These are phyloP conservation scores for Rhizopogon salebrosus DNA, from an alignment of 768 basidiomycete genomes.

Conservation along the genomic window DNA sequence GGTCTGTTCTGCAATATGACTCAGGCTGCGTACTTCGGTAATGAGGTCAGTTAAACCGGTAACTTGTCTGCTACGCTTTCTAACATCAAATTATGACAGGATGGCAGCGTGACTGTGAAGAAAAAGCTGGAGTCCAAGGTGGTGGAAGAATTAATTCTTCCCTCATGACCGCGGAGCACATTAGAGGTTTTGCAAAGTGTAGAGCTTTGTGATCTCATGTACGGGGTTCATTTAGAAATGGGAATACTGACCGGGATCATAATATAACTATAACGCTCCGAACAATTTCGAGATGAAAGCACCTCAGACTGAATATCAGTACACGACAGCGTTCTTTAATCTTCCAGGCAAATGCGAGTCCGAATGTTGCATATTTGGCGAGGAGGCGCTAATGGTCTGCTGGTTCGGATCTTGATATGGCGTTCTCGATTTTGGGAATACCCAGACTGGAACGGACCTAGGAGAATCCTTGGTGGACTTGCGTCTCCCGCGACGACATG, in stretches of 20 bases:
- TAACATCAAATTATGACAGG: conserved; percentile 30
- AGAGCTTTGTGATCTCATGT: no score
- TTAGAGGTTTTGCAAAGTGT: no score
- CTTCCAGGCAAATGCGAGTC: no score
- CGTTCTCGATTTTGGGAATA: no score
- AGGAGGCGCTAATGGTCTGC: no score
- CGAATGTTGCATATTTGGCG: no score
- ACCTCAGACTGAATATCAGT: no score
- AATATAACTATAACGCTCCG: neutral
- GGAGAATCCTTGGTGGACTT: conserved; percentile 35
- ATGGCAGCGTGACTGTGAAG: conserved; percentile 67
- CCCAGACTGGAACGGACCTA: no score
- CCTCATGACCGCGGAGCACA: neutral
- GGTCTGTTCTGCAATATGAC: conserved; percentile 95
- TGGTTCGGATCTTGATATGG: no score
- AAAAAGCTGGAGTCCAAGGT: conserved; percentile 25
- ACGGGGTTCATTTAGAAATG: neutral
- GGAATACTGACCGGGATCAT: neutral
- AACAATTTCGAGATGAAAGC: no score
- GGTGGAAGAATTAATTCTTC: conserved; percentile 11
- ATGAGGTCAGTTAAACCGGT: conserved; percentile 45
- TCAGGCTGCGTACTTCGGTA: conserved; percentile 95
- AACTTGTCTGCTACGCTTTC: neutral
- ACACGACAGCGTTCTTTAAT: no score
- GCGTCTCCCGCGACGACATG: conserved; percentile 21